Conservation (phyloP, 2,329 filamentous ascomycete genomes). For the Ophiostoma quercus region DNA sequence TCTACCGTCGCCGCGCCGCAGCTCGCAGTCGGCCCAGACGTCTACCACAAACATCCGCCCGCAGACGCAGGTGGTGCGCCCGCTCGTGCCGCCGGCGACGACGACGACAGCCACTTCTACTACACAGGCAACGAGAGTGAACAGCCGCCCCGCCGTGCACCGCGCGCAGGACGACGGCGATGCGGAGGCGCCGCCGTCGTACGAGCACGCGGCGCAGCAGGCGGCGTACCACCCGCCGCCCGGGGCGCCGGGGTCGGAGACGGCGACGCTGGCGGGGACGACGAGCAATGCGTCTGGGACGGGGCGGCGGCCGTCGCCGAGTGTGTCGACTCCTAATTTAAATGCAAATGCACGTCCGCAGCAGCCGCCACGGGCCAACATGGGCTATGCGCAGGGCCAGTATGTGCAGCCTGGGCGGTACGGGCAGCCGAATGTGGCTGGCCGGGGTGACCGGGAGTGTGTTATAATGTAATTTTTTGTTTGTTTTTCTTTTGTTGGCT, state of each 20-base stretch:
- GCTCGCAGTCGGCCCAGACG: constrained; percentile 31
- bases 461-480: background rate
- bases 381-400: background rate
- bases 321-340: background rate
- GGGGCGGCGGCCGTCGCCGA: background rate
- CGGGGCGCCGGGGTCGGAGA: constrained; percentile 34
- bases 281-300: background rate
- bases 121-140: background rate
- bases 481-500: background rate
- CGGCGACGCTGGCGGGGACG: background rate
- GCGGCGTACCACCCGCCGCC: constrained; percentile 48
- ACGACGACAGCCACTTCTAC: background rate
- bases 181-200: constrained; percentile 50
- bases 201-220: constrained; percentile 52
- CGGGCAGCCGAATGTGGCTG: background rate
- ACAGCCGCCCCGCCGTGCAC: constrained; percentile 32
- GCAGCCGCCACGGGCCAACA: background rate
- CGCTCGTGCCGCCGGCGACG: constrained; percentile 42
- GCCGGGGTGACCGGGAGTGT: background rate
- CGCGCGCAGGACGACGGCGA: constrained; percentile 39
- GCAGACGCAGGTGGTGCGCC: constrained; percentile 37
- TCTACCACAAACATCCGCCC: background rate
- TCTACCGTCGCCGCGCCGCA: constrained; percentile 32
- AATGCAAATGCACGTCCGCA: too few species aligned
- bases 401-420: background rate